Percentiles rank a stretch among this genome's conserved stretches.
Evolutionary conservation across 2,329 filamentous ascomycete species (phyloP).

Genomic region (Rutstroemia sydowiana): DNA sequence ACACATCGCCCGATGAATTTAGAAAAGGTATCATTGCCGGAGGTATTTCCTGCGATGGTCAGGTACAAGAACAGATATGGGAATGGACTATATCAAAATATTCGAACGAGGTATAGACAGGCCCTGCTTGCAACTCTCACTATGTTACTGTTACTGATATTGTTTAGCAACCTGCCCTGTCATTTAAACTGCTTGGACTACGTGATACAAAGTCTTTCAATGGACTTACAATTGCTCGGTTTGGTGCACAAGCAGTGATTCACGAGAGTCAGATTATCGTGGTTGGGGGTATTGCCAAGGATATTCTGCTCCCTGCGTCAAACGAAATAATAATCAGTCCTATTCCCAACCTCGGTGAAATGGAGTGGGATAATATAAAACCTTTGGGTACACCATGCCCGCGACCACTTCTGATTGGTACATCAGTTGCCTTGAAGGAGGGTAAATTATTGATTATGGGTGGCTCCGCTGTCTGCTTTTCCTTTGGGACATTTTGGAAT

Average conservation of each 20-base stretch:
- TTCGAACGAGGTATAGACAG: conserved; percentile 13
- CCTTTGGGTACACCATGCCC: conserved; percentile 24
- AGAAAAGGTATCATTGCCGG: conserved; percentile 60
- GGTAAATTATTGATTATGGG: conserved; percentile 57
- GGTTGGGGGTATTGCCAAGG: conserved; percentile 38
- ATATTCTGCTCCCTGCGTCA: conserved; percentile 37
- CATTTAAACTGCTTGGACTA: background rate
- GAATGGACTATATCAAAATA: conserved; percentile 31
- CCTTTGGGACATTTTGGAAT: conserved; percentile 84
- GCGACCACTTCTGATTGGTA: conserved; percentile 65
- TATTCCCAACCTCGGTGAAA: background rate
- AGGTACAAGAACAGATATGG: conserved; percentile 1
- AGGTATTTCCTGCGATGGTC: conserved; percentile 44
- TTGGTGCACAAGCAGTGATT: conserved; percentile 36
- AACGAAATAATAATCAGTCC: conserved; percentile 40
- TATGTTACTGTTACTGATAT: background rate
- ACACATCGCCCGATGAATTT: conserved; percentile 20
- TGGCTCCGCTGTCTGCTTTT: conserved; percentile 83
- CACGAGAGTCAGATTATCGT: conserved; percentile 29
- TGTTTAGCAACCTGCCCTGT: background rate
- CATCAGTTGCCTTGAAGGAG: conserved; percentile 44
- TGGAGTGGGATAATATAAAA: background rate
- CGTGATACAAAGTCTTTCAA: background rate
- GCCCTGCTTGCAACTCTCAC: background rate
- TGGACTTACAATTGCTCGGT: conserved; percentile 28